These are phyloP conservation scores for Austroboletus festivus DNA, from an alignment of 768 basidiomycete species.

Conservation along the genomic window DNA sequence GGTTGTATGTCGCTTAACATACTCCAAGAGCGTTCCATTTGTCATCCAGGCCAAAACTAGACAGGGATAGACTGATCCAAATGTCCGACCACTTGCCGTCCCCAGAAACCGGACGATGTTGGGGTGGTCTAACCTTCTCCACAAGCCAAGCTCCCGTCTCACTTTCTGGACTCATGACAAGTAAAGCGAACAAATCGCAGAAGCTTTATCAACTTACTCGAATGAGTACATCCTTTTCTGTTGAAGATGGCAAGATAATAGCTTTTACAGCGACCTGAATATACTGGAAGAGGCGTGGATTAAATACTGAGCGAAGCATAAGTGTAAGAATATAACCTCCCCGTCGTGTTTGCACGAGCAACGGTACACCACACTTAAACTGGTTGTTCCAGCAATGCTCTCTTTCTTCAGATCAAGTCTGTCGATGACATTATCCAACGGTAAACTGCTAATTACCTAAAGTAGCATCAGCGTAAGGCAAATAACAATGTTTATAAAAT, in stretches of 20 bases:
- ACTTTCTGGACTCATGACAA: neutral
- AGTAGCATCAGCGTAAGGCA: no score
- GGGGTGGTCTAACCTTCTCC: slow-evolving; percentile 5
- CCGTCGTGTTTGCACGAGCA: neutral
- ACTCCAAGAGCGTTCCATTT: neutral
- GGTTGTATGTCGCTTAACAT: neutral
- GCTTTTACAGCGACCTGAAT: slow-evolving; percentile 9
- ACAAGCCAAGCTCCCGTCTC: slow-evolving; percentile 5
- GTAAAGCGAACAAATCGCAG: neutral
- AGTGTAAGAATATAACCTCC: neutral
- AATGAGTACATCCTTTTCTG: neutral
- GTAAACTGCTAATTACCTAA: no score
- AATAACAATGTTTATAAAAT: no score
- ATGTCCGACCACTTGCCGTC: neutral
- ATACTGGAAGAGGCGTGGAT: neutral
- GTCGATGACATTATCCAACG: slow-evolving; percentile 1
- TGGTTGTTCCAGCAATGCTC: neutral
- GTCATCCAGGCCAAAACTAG: slow-evolving; percentile 11
- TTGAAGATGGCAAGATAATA: neutral
- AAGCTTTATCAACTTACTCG: neutral
- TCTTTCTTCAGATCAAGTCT: neutral
- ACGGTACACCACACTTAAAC: neutral
- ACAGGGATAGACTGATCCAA: slow-evolving; percentile 5
- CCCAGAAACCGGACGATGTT: slow-evolving; percentile 12
- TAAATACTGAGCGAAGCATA: neutral